These are phyloP conservation scores for Cicer yamashitae DNA, from an alignment of 306 rosid species.

Conservation along the genomic window DNA sequence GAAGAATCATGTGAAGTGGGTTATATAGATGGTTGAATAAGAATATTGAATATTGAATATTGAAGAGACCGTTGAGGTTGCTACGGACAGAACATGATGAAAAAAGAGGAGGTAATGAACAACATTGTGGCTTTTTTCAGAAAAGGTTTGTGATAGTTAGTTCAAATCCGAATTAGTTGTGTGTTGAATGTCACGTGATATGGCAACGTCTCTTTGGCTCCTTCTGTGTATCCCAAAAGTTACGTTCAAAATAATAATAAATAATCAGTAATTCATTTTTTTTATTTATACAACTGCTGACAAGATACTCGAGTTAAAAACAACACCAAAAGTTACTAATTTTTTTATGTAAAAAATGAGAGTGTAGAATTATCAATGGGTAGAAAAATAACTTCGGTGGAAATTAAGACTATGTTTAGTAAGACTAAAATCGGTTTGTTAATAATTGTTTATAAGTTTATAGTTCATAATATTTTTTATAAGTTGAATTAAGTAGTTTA, in stretches of 20 bases:
- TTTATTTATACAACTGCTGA: not conserved
- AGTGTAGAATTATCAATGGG: too few species aligned
- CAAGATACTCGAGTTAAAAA: too few species aligned
- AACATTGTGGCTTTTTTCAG: conserved; percentile 37
- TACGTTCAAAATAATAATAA: conserved; percentile 41
- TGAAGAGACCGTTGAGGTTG: conserved; percentile 48
- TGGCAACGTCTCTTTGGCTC: conserved; percentile 51
- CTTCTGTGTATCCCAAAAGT: conserved; percentile 1
- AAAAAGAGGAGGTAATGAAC: conserved; percentile 39
- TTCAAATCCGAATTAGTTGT: conserved; percentile 14
- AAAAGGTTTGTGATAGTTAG: conserved; percentile 30
- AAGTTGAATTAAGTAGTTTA: too few species aligned
- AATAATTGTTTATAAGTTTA: too few species aligned
- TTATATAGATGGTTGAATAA: conserved; percentile 34
- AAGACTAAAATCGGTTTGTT: too few species aligned
- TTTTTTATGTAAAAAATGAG: too few species aligned
- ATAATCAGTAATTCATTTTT: not conserved
- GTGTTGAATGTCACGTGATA: conserved; percentile 41
- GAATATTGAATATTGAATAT: not conserved
- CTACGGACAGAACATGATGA: conserved; percentile 18
- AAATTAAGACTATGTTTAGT: too few species aligned
- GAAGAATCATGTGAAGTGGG: conserved; percentile 40
- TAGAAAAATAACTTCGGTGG: too few species aligned
- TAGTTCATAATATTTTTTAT: too few species aligned
- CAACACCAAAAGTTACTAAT: too few species aligned